Percentiles rank a stretch among this genome's conserved stretches.
Evolutionary conservation across 2,329 filamentous ascomycete species (phyloP).

Genomic region (Colletotrichum orchidophilum): DNA sequence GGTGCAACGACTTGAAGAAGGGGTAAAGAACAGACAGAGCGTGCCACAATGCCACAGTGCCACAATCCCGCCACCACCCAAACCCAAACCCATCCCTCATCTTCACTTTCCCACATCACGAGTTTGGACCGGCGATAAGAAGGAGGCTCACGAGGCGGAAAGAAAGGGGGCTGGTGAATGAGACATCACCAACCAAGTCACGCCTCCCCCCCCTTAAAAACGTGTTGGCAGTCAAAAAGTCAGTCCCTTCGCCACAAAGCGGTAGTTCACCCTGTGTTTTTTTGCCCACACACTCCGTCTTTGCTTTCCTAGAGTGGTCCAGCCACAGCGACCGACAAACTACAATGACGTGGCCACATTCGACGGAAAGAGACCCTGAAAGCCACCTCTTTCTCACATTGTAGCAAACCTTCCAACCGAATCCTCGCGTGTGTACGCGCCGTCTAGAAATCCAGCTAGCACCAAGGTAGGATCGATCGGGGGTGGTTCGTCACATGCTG

Average conservation of each 20-base stretch:
- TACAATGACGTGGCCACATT: too few relatives aligned
- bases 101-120: conserved; percentile 19
- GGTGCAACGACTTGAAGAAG: not conserved
- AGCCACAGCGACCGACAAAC: too few relatives aligned
- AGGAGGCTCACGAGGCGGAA: not conserved
- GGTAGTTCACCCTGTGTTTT: not conserved
- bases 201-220: not conserved
- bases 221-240: not conserved
- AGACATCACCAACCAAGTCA: conserved; percentile 21
- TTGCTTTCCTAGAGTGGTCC: too few relatives aligned
- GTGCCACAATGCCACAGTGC: not conserved
- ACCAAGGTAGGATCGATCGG: too few relatives aligned
- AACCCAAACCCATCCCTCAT: not conserved
- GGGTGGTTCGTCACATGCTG: not conserved
- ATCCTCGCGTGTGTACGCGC: too few relatives aligned
- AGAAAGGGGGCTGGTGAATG: conserved; percentile 1
- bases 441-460: not conserved
- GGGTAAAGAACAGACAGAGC: too few relatives aligned
- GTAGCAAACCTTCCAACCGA: too few relatives aligned
- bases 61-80: not conserved
- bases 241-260: not conserved
- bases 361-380: too few relatives aligned
- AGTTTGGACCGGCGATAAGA: not conserved
- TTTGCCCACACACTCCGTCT: too few relatives aligned
- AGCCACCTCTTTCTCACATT: too few relatives aligned